A percentile compares a stretch with the other conserved stretches of the same genome.
Conservation (phyloP, 2,329 filamentous ascomycete species). For the Trichoderma sp. region DNA sequence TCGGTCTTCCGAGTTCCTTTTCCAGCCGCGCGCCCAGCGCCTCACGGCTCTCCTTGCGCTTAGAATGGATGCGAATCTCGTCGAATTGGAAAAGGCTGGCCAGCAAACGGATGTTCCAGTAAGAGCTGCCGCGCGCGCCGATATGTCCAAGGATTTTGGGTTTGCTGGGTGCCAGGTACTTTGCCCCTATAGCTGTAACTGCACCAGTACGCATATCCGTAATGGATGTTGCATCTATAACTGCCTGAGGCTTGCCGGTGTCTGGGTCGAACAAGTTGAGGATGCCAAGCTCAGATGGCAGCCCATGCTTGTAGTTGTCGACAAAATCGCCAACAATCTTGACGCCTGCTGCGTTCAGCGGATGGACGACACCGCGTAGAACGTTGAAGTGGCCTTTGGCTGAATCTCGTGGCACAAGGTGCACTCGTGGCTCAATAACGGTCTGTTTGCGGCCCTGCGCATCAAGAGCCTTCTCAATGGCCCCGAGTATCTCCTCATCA, state of each 20-base stretch:
- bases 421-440: neutral
- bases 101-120: slow-evolving; percentile 17
- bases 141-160: slow-evolving; percentile 16
- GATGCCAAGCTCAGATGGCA: slow-evolving; percentile 14
- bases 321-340: neutral
- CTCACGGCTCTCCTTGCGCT: slow-evolving; percentile 16
- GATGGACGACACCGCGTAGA: neutral
- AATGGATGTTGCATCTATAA: slow-evolving; percentile 16
- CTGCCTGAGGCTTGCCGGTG: slow-evolving; percentile 9
- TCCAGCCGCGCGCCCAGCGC: slow-evolving; percentile 11
- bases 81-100: slow-evolving; percentile 17
- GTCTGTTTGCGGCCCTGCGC: neutral
- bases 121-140: slow-evolving; percentile 14
- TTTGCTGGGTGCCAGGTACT: slow-evolving; percentile 14
- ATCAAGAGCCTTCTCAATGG: slow-evolving; percentile 2
- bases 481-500: neutral
- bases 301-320: slow-evolving; percentile 2
- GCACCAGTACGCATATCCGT: slow-evolving; percentile 18
- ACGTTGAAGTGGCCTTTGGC: slow-evolving; percentile 1
- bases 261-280: slow-evolving; percentile 16
- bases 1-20: slow-evolving; percentile 11
- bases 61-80: slow-evolving; percentile 14
- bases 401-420: slow-evolving; percentile 2
- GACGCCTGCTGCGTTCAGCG: neutral
- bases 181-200: slow-evolving; percentile 14